These are phyloP conservation scores for Delonix regia DNA, from an alignment of 306 rosid species.

Conservation along the genomic window DNA sequence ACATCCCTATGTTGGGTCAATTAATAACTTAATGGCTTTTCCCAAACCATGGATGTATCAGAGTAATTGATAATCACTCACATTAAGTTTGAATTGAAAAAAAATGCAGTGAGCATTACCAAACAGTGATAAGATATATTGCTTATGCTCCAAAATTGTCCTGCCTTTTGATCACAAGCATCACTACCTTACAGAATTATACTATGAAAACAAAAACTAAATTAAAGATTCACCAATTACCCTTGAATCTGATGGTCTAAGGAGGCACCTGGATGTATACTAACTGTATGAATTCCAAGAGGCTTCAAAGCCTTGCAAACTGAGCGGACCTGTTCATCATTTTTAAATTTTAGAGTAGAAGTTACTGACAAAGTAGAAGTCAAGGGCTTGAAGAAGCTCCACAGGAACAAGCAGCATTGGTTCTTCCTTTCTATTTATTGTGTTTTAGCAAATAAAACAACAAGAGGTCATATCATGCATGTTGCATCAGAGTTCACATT, in stretches of 20 bases:
- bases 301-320: slow-evolving; percentile 91
- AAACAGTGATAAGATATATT: slow-evolving; percentile 4
- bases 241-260: slow-evolving; percentile 95
- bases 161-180: slow-evolving; percentile 22
- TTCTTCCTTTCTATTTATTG: background rate
- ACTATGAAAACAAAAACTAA: background rate
- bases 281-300: slow-evolving; percentile 90
- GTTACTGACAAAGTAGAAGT: slow-evolving; percentile 19
- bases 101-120: background rate
- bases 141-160: background rate
- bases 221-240: slow-evolving; percentile 43
- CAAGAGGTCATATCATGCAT: slow-evolving; percentile 11
- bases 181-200: background rate
- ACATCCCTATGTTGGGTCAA: background rate
- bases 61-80: background rate
- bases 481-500: background rate
- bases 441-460: slow-evolving; percentile 17
- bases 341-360: slow-evolving; percentile 21
- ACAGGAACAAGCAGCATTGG: background rate
- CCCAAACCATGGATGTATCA: background rate
- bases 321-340: slow-evolving; percentile 60
- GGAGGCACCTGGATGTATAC: slow-evolving; percentile 86
- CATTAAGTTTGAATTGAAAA: background rate
- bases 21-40: background rate
- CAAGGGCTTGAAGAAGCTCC: background rate